These are phyloP conservation scores for Aspergillus thermomutatus DNA, from an alignment of 2,329 filamentous ascomycete genomes.

Conservation along the genomic window DNA sequence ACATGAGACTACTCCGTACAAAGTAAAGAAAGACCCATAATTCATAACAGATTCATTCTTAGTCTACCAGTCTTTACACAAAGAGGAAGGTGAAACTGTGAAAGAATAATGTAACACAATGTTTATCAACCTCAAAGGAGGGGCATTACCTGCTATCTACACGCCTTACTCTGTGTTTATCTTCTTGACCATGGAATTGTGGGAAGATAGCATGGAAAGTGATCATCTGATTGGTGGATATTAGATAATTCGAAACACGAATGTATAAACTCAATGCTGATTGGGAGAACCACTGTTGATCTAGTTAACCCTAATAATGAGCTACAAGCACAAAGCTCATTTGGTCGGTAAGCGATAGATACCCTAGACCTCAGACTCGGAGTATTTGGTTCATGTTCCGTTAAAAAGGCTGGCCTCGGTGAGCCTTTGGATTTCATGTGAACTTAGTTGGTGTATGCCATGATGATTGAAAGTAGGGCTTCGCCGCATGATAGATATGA, in stretches of 20 bases:
- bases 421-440: no score
- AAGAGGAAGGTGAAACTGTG: background rate
- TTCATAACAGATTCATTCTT: background rate
- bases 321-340: background rate
- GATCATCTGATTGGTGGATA: background rate
- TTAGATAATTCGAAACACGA: background rate
- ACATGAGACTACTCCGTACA: no score
- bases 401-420: no score
- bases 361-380: no score
- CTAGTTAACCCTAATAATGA: background rate
- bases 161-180: background rate
- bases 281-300: background rate
- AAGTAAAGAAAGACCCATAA: background rate
- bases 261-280: background rate
- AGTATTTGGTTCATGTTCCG: no score
- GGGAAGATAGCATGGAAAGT: background rate
- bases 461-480: background rate
- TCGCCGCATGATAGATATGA: background rate
- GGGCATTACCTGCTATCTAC: background rate
- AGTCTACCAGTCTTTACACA: background rate
- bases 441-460: no score
- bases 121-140: background rate
- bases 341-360: no score
- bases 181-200: background rate
- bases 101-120: background rate